Evolutionary conservation across 1,284 basidiomycete genomes (phyloP).

Genomic region (Rhodotorula glutinis): DNA sequence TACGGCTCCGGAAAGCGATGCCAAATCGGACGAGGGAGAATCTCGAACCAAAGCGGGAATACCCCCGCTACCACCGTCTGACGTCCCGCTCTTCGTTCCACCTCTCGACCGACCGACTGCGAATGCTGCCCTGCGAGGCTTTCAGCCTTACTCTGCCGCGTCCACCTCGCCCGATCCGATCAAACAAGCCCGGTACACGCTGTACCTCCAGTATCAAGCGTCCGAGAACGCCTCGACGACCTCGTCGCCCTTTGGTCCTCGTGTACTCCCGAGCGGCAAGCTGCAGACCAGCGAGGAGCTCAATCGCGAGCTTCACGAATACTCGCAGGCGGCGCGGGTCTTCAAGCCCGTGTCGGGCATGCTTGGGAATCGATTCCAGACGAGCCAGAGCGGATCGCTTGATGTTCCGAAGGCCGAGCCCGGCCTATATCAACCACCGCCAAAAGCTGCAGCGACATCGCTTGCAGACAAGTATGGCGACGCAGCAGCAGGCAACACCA

Average conservation of each 20-base stretch:
- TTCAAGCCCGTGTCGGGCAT: constrained; percentile 89
- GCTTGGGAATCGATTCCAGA: constrained; percentile 87
- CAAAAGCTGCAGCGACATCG: constrained; percentile 62
- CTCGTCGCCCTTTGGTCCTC: constrained; percentile 37
- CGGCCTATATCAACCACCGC: constrained; percentile 44
- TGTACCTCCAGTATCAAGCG: constrained; percentile 74
- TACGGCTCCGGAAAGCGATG: constrained; percentile 41
- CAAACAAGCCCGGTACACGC: constrained; percentile 80
- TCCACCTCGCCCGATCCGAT: constrained; percentile 38
- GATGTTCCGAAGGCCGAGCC: constrained; percentile 48
- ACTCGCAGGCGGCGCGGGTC: constrained; percentile 77
- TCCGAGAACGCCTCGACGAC: constrained; percentile 25
- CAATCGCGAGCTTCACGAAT: constrained; percentile 78
- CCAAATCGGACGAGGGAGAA: neutral
- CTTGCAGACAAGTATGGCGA: constrained; percentile 42
- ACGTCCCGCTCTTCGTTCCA: constrained; percentile 57
- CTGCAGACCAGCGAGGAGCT: constrained; percentile 64
- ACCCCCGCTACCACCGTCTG: constrained; percentile 36
- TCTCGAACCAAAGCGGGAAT: too few relatives aligned
- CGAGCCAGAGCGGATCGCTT: constrained; percentile 58
- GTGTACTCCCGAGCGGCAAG: constrained; percentile 21
- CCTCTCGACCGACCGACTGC: constrained; percentile 71
- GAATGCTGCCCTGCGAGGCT: constrained; percentile 79
- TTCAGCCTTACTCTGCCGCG: constrained; percentile 68
- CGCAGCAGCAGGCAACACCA: constrained; percentile 42